Base-by-base conservation (phyloP, 2,329 filamentous ascomycete genomes). In the Fusarium sp. region DNA sequence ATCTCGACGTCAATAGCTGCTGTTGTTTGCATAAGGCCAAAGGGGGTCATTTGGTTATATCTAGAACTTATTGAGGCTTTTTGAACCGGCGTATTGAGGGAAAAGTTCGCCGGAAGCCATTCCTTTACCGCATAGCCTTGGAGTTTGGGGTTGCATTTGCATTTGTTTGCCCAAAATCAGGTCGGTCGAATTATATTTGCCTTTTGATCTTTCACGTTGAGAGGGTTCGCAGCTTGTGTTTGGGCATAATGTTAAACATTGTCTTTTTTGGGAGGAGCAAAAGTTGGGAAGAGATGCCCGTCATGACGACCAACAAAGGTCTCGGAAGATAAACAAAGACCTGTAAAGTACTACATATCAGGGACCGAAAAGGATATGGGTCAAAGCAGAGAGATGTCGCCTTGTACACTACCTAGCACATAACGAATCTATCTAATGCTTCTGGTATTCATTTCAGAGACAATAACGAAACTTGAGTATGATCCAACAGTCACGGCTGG, bases 61-160 rank as follows among this genome's bases (percentile, higher is more conserved):
- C 68, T 58, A 65, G 53, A 39, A 50, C 58, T 62, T 63, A 55
- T 63, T 45, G 36, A 59, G 45, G 61, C 56, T 63, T 66, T 69
- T 76, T 63, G 67, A 75, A 75, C 64, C 61, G 71, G 71, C 68
- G 73, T 70, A 69, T 70, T 30, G 63, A 70, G 28, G 48, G 41
- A 58, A 47, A 53, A 42, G 45, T 68, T 63, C 72, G 74, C 44
- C 53, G 65, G 65, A 47, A 66, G 55, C 66, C 72, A 75, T 76
- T 77, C 75, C 62, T 77, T 77, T 74, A 74, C 60, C 64, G 70
- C 76, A 78, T 78, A 78, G 77, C 77, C 66, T 75, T 73, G 77
- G 77, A 72, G 77, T 78, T 63, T 64, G 59, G 76, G 69, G 73
- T 68, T 56, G 50, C 38, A 66, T 42, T 64, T 70, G 55, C 44